Conservation (phyloP, 163 green algal genomes). For the Chlorella variabilis region DNA sequence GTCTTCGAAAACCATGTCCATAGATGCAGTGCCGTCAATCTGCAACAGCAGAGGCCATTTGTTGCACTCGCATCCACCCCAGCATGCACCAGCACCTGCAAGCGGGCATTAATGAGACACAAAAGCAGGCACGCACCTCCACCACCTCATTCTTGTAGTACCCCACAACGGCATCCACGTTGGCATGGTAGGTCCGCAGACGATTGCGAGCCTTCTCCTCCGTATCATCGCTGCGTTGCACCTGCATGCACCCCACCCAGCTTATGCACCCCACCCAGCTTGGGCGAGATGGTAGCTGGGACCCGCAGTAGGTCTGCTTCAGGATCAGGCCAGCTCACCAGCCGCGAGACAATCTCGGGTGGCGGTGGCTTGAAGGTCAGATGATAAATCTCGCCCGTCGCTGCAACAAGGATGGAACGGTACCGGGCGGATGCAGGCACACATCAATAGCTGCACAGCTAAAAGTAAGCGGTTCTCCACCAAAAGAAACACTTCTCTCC, state of each 20-base stretch:
- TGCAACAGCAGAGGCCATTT: background rate
- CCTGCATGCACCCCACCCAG: background rate
- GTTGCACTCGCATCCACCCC: background rate
- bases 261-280: too few relatives aligned
- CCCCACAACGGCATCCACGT: slow-evolving; percentile 78
- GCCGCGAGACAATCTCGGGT: slow-evolving; percentile 75
- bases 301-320: too few relatives aligned
- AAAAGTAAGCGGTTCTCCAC: too few relatives aligned
- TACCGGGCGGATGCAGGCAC: too few relatives aligned
- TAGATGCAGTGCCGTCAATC: slow-evolving; percentile 28
- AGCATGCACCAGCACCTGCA: background rate
- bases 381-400: slow-evolving; percentile 98
- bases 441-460: too few relatives aligned
- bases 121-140: slow-evolving; percentile 26
- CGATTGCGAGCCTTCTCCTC: slow-evolving; percentile 91
- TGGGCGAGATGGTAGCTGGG: too few relatives aligned
- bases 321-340: too few relatives aligned
- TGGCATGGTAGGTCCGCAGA: slow-evolving; percentile 80
- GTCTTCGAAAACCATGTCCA: slow-evolving; percentile 29
- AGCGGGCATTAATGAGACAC: background rate
- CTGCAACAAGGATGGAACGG: slow-evolving; percentile 1
- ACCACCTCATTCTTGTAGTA: slow-evolving; percentile 54
- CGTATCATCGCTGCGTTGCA: slow-evolving; percentile 95
- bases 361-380: slow-evolving; percentile 94
- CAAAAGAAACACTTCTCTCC: too few relatives aligned